Base-by-base conservation (phyloP, 2,329 filamentous ascomycete genomes). In the Anthostomella pinea region DNA sequence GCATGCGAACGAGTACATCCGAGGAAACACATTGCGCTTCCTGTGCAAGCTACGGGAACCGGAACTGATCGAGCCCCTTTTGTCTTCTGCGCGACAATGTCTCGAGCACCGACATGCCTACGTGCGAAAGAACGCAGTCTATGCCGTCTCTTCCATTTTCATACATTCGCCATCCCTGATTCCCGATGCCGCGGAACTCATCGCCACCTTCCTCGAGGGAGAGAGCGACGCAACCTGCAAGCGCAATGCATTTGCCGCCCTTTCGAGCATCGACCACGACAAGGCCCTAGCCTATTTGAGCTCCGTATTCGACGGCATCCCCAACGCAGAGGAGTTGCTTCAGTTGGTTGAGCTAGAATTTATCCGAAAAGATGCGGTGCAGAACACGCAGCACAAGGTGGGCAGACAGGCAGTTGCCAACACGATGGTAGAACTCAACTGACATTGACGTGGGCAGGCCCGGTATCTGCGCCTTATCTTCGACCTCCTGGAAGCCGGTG, bases 151-250 rank as follows among this genome's bases (percentile, higher is more conserved):
- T 10, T 93, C 89, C 35, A 96, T 98, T 60, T 91, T 82, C 72
- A 81, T 85, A 59, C 89, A 96, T 68, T 91, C 87, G 18, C 89
- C 93, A 45, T 81, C 84, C 42, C 77, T 98, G 35, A 96, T 98
- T 57, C 93, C 93, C 27, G 93, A 98, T 66, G 93, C 93, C 18
- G 83, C 93, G 35, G 93, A 98, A 55, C 81, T 98, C 42, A 84
- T 98, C 46, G 79, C 87, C 39, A 79, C 81, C 13, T 98, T 98
- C 73, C 75, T 98, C 42, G 87, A 91, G 52, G 79, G 81, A 36
- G 93, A 98, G 68, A 94, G 79, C 53, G 93, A 98, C 59, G 81
- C 87, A 33, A 97, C 93, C 18, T 97, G 91, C 80, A 97, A 96
- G 76, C 81, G 93, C 58, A 98, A 98, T 65, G 93, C 91, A 6